Conservation (phyloP, 106 monocot genomes). For the Triglochin maritima region DNA sequence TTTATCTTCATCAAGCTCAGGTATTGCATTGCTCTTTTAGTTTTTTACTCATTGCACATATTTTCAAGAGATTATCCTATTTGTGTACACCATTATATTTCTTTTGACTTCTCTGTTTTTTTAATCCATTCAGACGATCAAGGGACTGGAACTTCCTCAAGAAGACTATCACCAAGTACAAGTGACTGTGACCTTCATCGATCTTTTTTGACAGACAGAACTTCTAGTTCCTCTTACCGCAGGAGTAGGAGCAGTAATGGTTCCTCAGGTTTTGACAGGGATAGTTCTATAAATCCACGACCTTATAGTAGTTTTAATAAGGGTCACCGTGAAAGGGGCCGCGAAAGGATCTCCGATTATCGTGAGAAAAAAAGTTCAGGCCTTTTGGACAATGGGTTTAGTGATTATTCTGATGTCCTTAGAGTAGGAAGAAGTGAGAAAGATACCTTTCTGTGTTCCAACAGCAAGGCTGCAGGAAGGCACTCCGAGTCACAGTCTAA, state of each 20-base stretch:
- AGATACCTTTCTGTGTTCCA: conserved; percentile 33
- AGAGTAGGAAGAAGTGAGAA: conserved; percentile 27
- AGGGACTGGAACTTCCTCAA: background rate
- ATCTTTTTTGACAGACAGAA: conserved; percentile 2
- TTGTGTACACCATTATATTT: background rate
- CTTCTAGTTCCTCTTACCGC: conserved; percentile 3
- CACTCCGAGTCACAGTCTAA: conserved; percentile 27
- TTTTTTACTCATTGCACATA: background rate
- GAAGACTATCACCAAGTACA: conserved; percentile 8
- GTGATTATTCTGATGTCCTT: conserved; percentile 26
- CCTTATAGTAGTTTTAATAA: conserved; percentile 18
- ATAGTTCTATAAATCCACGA: background rate
- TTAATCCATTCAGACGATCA: conserved; percentile 10
- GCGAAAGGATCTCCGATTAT: conserved; percentile 43
- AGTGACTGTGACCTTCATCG: conserved; percentile 2
- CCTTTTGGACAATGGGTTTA: conserved; percentile 30
- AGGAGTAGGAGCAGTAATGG: conserved; percentile 18
- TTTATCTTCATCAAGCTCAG: conserved; percentile 5
- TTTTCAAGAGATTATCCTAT: background rate
- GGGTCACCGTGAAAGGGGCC: conserved; percentile 20
- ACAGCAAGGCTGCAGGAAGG: conserved; percentile 28
- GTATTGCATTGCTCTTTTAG: background rate
- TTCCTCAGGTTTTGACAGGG: background rate
- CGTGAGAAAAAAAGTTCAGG: conserved; percentile 37
- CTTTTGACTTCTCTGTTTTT: background rate